Conservation (phyloP, 768 basidiomycete genomes). For the Kwoniella sp. region DNA sequence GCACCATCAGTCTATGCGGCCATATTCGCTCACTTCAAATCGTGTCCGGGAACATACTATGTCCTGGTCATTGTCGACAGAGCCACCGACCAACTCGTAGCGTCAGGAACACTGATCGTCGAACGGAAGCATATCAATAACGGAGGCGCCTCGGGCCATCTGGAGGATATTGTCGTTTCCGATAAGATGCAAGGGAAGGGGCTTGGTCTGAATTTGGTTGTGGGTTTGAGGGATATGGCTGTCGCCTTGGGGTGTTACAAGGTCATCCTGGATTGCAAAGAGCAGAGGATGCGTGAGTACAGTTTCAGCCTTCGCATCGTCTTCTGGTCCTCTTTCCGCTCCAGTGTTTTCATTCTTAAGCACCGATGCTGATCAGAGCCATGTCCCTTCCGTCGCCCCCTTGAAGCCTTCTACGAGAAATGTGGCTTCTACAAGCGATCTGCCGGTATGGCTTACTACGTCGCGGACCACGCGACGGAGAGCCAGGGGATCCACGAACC, state of each 20-base stretch:
- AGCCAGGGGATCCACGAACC: not conserved
- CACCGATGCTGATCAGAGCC: slow-evolving; percentile 10
- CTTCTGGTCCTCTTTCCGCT: no score
- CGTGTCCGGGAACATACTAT: slow-evolving; percentile 68
- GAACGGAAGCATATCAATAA: slow-evolving; percentile 92
- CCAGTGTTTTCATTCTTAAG: not conserved
- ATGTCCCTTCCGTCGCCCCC: no score
- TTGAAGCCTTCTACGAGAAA: slow-evolving; percentile 90
- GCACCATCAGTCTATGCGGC: slow-evolving; percentile 70
- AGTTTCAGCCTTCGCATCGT: no score
- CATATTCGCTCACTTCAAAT: slow-evolving; percentile 58
- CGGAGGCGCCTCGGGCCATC: slow-evolving; percentile 82
- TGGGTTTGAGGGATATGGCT: slow-evolving; percentile 79
- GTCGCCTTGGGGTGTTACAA: slow-evolving; percentile 82
- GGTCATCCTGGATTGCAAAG: slow-evolving; percentile 91
- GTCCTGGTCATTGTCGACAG: slow-evolving; percentile 79
- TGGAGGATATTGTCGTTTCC: slow-evolving; percentile 97
- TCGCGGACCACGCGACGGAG: not conserved
- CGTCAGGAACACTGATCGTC: slow-evolving; percentile 77
- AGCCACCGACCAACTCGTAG: slow-evolving; percentile 75
- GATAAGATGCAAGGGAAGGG: slow-evolving; percentile 84
- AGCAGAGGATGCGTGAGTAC: slow-evolving; percentile 81
- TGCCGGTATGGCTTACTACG: slow-evolving; percentile 59
- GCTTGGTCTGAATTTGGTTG: slow-evolving; percentile 80
- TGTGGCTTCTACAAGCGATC: slow-evolving; percentile 61